These are phyloP conservation scores for Penicillium sp. DNA, from an alignment of 2,329 filamentous ascomycete species.

Conservation along the genomic window DNA sequence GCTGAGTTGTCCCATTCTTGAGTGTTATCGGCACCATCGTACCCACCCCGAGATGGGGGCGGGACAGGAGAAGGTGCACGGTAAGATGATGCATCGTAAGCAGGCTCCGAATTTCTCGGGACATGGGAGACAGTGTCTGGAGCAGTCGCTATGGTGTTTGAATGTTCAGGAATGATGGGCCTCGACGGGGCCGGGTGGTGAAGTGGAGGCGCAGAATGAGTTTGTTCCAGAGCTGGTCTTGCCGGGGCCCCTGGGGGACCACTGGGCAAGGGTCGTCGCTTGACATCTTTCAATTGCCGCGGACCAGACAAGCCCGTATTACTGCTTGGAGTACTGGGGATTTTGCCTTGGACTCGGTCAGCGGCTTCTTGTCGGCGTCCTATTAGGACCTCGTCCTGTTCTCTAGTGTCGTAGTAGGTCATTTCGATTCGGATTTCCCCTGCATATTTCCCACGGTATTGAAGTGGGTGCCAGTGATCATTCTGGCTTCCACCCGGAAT, in stretches of 20 bases:
- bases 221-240: slow-evolving; percentile 27
- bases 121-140: slow-evolving; percentile 74
- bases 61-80: slow-evolving; percentile 21
- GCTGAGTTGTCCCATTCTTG: slow-evolving; percentile 22
- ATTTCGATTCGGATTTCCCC: slow-evolving; percentile 93
- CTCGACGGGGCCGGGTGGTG: slow-evolving; percentile 21
- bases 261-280: slow-evolving; percentile 77
- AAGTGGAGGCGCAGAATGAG: slow-evolving; percentile 17
- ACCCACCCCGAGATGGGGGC: slow-evolving; percentile 14
- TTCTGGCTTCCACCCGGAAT: slow-evolving; percentile 85
- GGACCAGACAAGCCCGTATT: slow-evolving; percentile 38
- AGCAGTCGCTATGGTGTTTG: slow-evolving; percentile 41
- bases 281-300: slow-evolving; percentile 63
- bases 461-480: slow-evolving; percentile 86
- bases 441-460: slow-evolving; percentile 89
- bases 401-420: slow-evolving; percentile 89
- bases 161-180: slow-evolving; percentile 22
- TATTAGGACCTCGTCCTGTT: slow-evolving; percentile 68
- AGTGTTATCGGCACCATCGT: slow-evolving; percentile 33
- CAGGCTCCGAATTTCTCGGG: slow-evolving; percentile 65
- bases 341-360: slow-evolving; percentile 35
- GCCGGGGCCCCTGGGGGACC: slow-evolving; percentile 60
- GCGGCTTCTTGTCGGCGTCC: slow-evolving; percentile 52
- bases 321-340: slow-evolving; percentile 14
- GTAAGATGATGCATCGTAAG: slow-evolving; percentile 45